Percentiles rank a stretch among this genome's conserved stretches.
phyloP scores from a whole-genome alignment of 768 basidiomycete genomes.

The Galerina marginata region DNA sequence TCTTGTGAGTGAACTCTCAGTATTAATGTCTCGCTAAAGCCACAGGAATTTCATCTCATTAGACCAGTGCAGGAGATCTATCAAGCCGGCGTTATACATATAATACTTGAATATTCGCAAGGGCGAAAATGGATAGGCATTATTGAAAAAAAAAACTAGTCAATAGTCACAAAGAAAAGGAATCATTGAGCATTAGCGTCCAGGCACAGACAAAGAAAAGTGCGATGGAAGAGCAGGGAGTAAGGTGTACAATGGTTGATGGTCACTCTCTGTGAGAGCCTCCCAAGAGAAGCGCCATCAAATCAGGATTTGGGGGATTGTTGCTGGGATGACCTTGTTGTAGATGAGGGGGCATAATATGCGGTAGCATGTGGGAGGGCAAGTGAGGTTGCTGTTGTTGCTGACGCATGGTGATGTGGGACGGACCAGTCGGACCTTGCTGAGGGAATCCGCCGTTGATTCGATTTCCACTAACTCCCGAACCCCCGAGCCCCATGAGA shows the following conservation, averaged over 20 bases:
- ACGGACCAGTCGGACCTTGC: constrained; percentile 49
- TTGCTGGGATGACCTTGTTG: constrained; percentile 59
- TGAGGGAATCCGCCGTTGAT: constrained; percentile 54
- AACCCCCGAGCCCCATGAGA: constrained; percentile 54
- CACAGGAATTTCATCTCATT: constrained; percentile 11
- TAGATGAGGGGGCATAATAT: constrained; percentile 59
- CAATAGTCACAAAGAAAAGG: constrained; percentile 4
- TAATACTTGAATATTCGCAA: constrained; percentile 14
- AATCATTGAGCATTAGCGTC: neutral
- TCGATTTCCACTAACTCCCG: constrained; percentile 50
- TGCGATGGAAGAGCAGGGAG: constrained; percentile 12
- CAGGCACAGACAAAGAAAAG: neutral
- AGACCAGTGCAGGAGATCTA: constrained; percentile 15
- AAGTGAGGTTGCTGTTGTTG: constrained; percentile 63
- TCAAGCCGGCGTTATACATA: constrained; percentile 13
- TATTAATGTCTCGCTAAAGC: neutral
- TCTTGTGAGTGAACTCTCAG: too few relatives aligned
- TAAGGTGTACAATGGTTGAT: constrained; percentile 16
- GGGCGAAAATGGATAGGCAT: constrained; percentile 8
- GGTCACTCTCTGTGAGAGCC: constrained; percentile 69
- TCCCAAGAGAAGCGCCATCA: constrained; percentile 86
- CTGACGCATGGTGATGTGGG: constrained; percentile 53
- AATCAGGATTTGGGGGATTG: constrained; percentile 69
- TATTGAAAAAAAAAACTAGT: neutral
- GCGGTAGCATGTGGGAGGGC: constrained; percentile 57